Evolutionary conservation across 2,329 filamentous ascomycete species (phyloP).

Genomic region (Furcasterigmium furcatum): DNA sequence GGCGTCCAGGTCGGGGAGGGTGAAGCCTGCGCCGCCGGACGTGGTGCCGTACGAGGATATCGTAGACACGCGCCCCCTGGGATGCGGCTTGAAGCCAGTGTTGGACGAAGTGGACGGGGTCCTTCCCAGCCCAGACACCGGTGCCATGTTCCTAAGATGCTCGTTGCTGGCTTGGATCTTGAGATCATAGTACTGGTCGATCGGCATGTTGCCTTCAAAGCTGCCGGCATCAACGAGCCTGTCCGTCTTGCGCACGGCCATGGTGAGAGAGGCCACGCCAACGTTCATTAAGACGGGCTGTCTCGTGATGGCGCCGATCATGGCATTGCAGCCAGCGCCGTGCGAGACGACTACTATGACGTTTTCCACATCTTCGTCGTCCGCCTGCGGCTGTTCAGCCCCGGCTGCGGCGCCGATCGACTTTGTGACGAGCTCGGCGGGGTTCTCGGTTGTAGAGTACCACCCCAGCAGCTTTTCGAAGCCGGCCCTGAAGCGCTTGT

Average conservation of each 20-base stretch:
- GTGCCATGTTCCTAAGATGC: constrained; percentile 54
- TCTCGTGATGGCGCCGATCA: constrained; percentile 88
- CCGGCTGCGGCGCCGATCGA: constrained; percentile 25
- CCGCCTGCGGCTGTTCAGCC: constrained; percentile 39
- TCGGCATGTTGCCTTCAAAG: constrained; percentile 22
- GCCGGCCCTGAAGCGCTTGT: constrained; percentile 80
- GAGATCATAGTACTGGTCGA: constrained; percentile 68
- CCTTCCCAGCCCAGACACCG: constrained; percentile 23
- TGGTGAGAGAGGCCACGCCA: constrained; percentile 83
- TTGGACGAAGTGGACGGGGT: constrained; percentile 28
- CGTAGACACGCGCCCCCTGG: constrained; percentile 32
- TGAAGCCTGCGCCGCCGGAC: constrained; percentile 20
- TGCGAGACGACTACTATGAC: constrained; percentile 89
- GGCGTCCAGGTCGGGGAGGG: constrained; percentile 14
- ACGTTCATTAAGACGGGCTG: constrained; percentile 91
- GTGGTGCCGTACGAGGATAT: constrained; percentile 6
- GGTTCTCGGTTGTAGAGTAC: constrained; percentile 62
- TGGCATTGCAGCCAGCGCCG: constrained; percentile 90
- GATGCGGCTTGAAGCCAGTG: constrained; percentile 23
- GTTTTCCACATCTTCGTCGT: constrained; percentile 66
- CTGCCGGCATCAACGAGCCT: constrained; percentile 7
- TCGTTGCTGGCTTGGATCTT: constrained; percentile 72
- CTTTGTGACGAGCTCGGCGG: constrained; percentile 48
- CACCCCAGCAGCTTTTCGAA: constrained; percentile 77
- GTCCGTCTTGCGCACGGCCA: constrained; percentile 66